Percentiles rank a stretch among this genome's conserved stretches.
Evolutionary conservation across 2,329 filamentous ascomycete species (phyloP).

Genomic region (Neopestalotiopsis rosae): DNA sequence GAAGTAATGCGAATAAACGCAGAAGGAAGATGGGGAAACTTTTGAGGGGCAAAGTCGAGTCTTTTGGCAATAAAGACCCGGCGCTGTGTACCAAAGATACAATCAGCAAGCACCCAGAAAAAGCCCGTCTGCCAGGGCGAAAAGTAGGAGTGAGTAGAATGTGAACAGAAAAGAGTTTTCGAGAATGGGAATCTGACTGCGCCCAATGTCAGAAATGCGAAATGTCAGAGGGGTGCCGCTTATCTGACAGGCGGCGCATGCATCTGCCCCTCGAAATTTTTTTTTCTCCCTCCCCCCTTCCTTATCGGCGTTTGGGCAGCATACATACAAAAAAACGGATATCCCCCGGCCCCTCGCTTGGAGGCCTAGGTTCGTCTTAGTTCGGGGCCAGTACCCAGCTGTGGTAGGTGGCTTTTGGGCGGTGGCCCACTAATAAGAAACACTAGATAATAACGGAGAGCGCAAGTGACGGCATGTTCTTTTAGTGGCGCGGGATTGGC

Average conservation of each 20-base stretch:
- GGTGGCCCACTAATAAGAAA: conserved; percentile 11
- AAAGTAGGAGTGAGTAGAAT: conserved; percentile 13
- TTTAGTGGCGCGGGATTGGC: background rate
- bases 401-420: conserved; percentile 13
- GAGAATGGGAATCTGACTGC: conserved; percentile 17
- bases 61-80: conserved; percentile 19
- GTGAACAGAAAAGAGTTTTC: conserved; percentile 22
- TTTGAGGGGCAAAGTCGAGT: conserved; percentile 7
- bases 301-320: conserved; percentile 9
- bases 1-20: conserved; percentile 15
- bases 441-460: background rate
- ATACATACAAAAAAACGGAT: background rate
- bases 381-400: conserved; percentile 6
- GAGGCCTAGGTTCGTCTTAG: background rate
- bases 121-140: conserved; percentile 23
- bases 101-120: conserved; percentile 24
- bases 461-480: background rate
- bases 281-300: conserved; percentile 14
- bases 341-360: background rate
- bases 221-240: conserved; percentile 10
- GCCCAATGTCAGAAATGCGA: conserved; percentile 21
- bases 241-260: conserved; percentile 14
- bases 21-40: background rate
- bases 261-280: conserved; percentile 12
- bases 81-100: conserved; percentile 23